Conservation (phyloP, 306 rosid genomes). For the Quercus variabilis region DNA sequence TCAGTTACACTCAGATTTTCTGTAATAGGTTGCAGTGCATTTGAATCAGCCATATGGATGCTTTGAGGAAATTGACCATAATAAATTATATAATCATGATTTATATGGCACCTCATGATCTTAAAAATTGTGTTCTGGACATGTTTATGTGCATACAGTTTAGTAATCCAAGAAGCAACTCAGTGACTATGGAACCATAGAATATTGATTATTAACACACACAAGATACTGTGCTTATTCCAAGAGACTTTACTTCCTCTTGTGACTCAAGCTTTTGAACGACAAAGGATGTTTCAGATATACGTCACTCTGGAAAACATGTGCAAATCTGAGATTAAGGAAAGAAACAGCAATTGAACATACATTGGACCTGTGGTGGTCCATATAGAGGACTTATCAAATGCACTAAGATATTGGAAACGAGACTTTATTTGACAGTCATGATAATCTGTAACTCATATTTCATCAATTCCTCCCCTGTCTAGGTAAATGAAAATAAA, state of each 20-base stretch:
- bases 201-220: conserved; percentile 10
- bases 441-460: background rate
- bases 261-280: background rate
- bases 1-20: background rate
- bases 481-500: background rate
- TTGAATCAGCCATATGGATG: background rate
- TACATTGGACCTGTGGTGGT: background rate
- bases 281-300: background rate
- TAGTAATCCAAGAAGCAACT: conserved; percentile 13
- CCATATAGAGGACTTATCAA: background rate
- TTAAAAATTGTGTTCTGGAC: background rate
- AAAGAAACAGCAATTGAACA: background rate
- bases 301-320: background rate
- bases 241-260: background rate
- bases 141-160: background rate
- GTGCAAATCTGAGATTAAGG: background rate
- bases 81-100: background rate
- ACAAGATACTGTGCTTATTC: conserved; percentile 10
- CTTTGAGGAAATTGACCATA: background rate
- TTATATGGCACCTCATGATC: background rate
- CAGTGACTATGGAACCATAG: background rate
- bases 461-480: background rate
- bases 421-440: background rate
- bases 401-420: background rate
- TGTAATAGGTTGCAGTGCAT: background rate